Evolutionary conservation across 164 flowering plant species (phyloP).

Genomic region (Umbellularia californica): DNA sequence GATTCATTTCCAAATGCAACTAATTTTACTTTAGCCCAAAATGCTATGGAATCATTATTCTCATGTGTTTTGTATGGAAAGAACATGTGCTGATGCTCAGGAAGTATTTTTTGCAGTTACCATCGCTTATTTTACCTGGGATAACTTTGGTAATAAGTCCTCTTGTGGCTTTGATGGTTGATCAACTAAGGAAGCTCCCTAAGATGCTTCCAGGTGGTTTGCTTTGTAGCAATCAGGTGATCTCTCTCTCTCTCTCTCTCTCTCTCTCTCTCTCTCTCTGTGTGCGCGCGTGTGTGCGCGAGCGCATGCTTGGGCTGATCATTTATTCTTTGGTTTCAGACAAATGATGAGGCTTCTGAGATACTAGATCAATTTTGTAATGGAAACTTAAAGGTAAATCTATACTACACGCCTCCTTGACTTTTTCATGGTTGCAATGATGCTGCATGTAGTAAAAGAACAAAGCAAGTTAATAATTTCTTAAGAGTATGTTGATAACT

Average conservation of each 20-base stretch:
- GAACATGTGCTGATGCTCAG: neutral
- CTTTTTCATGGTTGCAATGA: neutral
- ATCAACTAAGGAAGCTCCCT: conserved; percentile 83
- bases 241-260: neutral
- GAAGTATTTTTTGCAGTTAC: conserved; percentile 29
- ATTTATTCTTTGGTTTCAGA: conserved; percentile 35
- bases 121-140: conserved; percentile 77
- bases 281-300: neutral
- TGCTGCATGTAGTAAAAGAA: neutral
- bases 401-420: neutral
- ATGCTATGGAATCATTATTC: too few species aligned
- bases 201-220: conserved; percentile 62
- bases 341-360: conserved; percentile 62
- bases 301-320: neutral
- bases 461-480: too few species aligned
- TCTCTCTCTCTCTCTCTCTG: neutral
- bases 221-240: conserved; percentile 75
- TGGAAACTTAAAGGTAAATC: conserved; percentile 57
- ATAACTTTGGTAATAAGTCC: conserved; percentile 87
- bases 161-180: conserved; percentile 91
- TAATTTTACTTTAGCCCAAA: too few species aligned
- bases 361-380: conserved; percentile 50
- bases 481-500: too few species aligned
- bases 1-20: too few species aligned
- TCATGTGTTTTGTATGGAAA: neutral